Base-by-base conservation (phyloP, 306 rosid genomes). In the Quercus aquifolioides region DNA sequence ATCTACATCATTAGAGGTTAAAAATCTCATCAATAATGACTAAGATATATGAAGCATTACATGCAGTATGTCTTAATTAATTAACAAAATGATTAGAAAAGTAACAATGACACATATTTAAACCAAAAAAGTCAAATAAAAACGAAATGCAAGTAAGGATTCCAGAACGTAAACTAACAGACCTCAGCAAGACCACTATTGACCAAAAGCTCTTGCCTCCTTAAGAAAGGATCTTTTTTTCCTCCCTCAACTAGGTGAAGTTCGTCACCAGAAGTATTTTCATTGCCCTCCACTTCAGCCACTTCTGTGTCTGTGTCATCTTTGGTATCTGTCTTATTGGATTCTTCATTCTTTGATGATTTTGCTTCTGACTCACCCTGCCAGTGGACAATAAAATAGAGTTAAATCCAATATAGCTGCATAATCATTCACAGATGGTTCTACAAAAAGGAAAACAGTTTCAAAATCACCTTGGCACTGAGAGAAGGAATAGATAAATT, bases 121-220 rank as follows among this genome's bases (percentile, higher is more conserved):
- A 74, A 62, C 20, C 30, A 55, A 31, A 63, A 6, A 57, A 41
- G 20, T 21, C 28, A 30, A 3, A 8, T 25, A 7, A 7, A 38
- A 23, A 26, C 35, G n/a, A 1, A 60, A 76, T 57, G 25, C 52
- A 79, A 56, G 23, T 55, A 49, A 74, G 55, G 58, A 78, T 59
- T 60, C 59, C 46, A 76, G 46, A 67, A 28, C 70, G 23, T 18
- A 64, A 80, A 82, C 64, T 60, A 82, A 88, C 88, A 68, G 71
- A 95, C 99, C 97, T 95, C 96, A 43, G 97, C 98, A 71, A 95
- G 89, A 64, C 99, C 96, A 49, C 99, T 93, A 76, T 93, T 83
- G 86, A 95, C 89, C 91, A 95, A 87, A 73, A 95, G 86, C 79
- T 95, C 99, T 31, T 87, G 94, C 88, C 99, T 93, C 86, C 97